Evolutionary conservation across 305 asterid species (phyloP), one percentile per base, ranked within the genome.

Genomic region (Fraxinus sp.): DNA sequence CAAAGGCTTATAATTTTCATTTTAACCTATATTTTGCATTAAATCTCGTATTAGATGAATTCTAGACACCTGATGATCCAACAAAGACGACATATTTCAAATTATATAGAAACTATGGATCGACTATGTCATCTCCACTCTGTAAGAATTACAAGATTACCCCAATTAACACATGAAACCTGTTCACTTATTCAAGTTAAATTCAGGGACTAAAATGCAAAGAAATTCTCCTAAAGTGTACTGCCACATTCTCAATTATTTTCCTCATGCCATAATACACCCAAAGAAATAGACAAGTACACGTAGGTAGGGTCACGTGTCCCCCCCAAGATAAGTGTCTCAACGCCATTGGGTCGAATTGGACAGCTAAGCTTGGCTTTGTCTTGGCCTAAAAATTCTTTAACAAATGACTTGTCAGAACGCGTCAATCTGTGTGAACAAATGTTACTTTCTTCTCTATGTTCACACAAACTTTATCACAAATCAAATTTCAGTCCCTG

Each of bases 291-390:
- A 37, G 82, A 77, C 74, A 59, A 64, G 86, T 55, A 88, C 89
- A 87, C 90, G 88, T 84, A 81, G 75, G 14, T 79, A 81, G 82
- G 43, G 30, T 79, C 66, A 68, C 81, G 80, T 83, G 82, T 77
- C 36, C 77, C 43, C 43, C 14, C 14, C 37, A 37, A 7, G 78
- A 76, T 87, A 82, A 72, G 46, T 77, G 89, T 85, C 91, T 59
- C 2, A 11, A 28, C 3, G 0, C 24, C 32, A 86, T 82, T 87
- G 86, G 87, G 1, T 20, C 0, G 0, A 24, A 41, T 9, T 26
- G 52, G 90, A 84, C 92, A 83, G 80, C 89, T 80, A 70, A 84
- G 82, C 82, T 70, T 22, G 79, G 74, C 75, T 75, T 88, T 86
- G 89, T 84, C 90, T 80, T 49, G 11, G 73, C 84, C 80, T 78